Base-by-base conservation (phyloP, 208 protist species). In the Novymonas esmeraldas region DNA sequence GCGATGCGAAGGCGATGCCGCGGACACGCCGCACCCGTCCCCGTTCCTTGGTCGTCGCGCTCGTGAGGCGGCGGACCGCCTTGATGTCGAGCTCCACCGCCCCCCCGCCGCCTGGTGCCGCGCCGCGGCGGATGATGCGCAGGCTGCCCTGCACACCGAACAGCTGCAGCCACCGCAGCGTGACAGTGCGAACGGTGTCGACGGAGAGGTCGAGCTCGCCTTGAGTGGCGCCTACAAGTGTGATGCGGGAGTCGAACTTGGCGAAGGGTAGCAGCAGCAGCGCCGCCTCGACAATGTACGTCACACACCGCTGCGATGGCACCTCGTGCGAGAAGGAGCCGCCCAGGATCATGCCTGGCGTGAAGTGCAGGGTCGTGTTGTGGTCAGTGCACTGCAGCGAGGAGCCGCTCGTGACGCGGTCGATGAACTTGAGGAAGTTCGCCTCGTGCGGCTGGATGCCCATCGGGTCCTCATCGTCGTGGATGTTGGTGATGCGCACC, bases 371-470 rank as follows among this genome's bases (percentile, higher is more conserved):
- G 26, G 66, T 65, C 6, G 89, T 96, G 70, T 94, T 93, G 73
- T 89, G 69, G 10, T 94, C 77, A 3, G 68, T 79, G 51, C 82
- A 84, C 67, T 94, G 78, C 39, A 98, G 82, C 6, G 62, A 70
- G 2, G 90, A 94, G 1, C 94, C 94, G 55, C 86, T 95, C 16
- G 94, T 97, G 55, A 98, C 71, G 52, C 89, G 86, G 61, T 95
- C 92, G 42, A 98, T 85, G 51, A 98, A 96, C 76, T 95, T 95
- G 34, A 98, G 76, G 54, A 98, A 98, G 73, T 97, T 98, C 13
- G 85, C 91, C 71, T 98, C 92, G 49, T 78, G 76, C 2, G 70
- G 33, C 65, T 91, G 76, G 59, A 97, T 82, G 56, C 92, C 92
- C 56, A 81, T 73, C 2, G 88, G 86, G 28, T 93, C 87, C 29